Evolutionary conservation across 1,284 basidiomycete species (phyloP), one percentile per base, ranked within the genome.

Genomic region (Apiotrichum brassicae): DNA sequence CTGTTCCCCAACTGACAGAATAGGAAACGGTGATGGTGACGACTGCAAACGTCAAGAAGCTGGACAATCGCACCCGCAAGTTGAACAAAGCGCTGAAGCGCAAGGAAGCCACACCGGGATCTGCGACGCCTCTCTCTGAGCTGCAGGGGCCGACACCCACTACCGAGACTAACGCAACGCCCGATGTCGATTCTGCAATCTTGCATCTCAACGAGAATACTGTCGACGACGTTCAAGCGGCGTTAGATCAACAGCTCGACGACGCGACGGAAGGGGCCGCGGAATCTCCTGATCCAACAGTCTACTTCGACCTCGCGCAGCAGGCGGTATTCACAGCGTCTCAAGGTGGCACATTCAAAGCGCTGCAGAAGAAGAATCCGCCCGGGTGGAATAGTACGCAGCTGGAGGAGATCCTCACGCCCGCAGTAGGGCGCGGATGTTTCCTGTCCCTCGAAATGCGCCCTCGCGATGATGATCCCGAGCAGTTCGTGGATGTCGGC

Each of bases 371-470:
- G 24, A 35, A 23, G 43, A 26, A 18, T 9, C 8, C 18, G n/a
- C 26, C 34, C 14, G 25, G 25, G 2, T 40, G 38, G 38, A 40
- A 40, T 25, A 40, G 24, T 14, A 12, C 37, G 26, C 8, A 39
- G 6, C 8, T 33, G 4, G 32, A 32, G n/a, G 34, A 46, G 14
- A 25, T 43, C 33, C 30, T 43, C 37, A 49, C 18, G 14, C 32
- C 7, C 45, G 50, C 25, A 0, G 52, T 66, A 23, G 70, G 71
- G 0, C 49, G 64, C 37, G 60, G 61, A n/a, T 49, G 65, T 20
- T 73, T 72, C 47, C 39, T 73, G 37, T 50, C 65, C 1, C 49
- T 72, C 18, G 49, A 58, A 22, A 50, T 68, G 3, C 60, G 71
- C 12, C 25, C 32, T 12, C 37, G 6, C 8, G 19, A 30, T 2